Evolutionary conservation across 2,329 filamentous ascomycete species (phyloP), one percentile per base, ranked within the genome.

Genomic region (Colletotrichum lentis): DNA sequence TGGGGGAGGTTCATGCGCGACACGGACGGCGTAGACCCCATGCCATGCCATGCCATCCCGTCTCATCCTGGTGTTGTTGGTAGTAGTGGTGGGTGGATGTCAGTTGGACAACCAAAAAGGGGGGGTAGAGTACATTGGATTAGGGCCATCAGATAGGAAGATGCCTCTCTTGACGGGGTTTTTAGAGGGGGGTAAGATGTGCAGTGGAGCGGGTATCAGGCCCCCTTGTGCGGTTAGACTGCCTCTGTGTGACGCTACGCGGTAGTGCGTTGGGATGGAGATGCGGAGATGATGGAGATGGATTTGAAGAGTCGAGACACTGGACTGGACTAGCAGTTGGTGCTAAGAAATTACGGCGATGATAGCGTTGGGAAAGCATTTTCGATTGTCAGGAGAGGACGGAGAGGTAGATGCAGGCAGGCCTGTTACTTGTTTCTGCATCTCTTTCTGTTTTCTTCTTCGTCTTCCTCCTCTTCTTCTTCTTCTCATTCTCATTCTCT

Each of bases 1-100:
- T 68, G 65, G 65, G 65, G 55, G 62, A 68, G 60, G 65, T 68
- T 65, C 65, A 65, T 65, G 65, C 65, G 62, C 62, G 27, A 46
- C 41, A 47, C n/a, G 43, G 35, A 56, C 53, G 53, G 54, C 55
- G 43, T 35, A 47, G 27, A 35, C 31, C 43, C 41, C 41, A 44
- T 46, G 49, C 31, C 46, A 44, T 46, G 49, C 31, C 46, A 60
- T 60, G 31, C 35, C 58, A 53, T 61, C 31, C 22, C 44, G n/a
- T 24, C 41, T 35, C 27, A 44, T 31, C 37, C 44, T 39, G 44
- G 22, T 41, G 31, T 52, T 35, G 16, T 31, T 47, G n/a, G 24
- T 24, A 24, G 27, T 20, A 27, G 54, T 39, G 35, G 24, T 46
- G 41, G 41, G 54, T 39, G 49, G 47, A 8, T 35, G 43, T 47